Conservation (phyloP, 192 early-diverging fungal species). For the Gigaspora rosea region DNA sequence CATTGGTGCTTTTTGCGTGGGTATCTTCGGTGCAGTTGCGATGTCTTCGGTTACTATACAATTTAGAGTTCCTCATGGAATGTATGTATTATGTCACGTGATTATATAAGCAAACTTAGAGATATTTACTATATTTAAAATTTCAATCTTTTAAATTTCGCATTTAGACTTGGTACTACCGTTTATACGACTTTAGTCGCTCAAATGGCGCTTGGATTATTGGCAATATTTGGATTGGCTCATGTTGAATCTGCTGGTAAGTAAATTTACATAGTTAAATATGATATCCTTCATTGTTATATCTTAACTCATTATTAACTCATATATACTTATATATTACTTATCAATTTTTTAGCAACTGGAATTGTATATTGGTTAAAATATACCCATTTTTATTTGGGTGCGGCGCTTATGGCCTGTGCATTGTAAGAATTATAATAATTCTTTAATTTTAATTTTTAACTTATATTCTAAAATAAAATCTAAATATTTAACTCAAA, state of each 20-base stretch:
- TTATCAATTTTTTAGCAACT: no score
- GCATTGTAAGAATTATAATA: slow-evolving; percentile 4
- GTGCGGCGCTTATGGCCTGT: not conserved
- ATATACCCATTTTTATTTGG: slow-evolving; percentile 14
- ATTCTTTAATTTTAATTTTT: not conserved
- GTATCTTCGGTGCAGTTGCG: slow-evolving; percentile 26
- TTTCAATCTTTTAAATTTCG: not conserved
- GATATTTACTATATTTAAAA: no score
- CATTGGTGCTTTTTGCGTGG: slow-evolving; percentile 24
- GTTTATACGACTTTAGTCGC: slow-evolving; percentile 12
- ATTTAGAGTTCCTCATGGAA: not conserved
- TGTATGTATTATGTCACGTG: slow-evolving; percentile 9
- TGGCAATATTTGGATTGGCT: slow-evolving; percentile 12
- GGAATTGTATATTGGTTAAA: slow-evolving; percentile 20
- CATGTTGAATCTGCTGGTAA: slow-evolving; percentile 19
- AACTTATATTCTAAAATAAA: not conserved
- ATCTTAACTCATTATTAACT: no score
- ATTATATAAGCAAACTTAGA: no score
- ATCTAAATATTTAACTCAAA: not conserved
- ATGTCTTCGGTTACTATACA: slow-evolving; percentile 11
- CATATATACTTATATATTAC: no score
- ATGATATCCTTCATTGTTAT: no score
- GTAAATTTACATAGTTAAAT: no score
- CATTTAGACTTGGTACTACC: slow-evolving; percentile 21
- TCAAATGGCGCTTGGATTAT: slow-evolving; percentile 25